Conservation (phyloP, 495 filamentous ascomycete genomes). For the Talaromyces adpressus region DNA sequence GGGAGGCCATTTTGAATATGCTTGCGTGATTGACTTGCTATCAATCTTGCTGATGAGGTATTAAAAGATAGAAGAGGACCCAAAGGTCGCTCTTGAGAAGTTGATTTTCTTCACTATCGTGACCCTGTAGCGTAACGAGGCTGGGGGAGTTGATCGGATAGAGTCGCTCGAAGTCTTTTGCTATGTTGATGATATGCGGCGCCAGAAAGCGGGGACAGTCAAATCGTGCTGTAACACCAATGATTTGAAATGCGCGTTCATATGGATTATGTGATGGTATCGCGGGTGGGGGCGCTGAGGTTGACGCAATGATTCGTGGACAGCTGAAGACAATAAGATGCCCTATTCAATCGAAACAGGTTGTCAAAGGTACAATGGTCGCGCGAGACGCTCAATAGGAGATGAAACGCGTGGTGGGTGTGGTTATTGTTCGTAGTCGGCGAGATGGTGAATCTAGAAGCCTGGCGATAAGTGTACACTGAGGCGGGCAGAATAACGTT, state of each 20-base stretch:
- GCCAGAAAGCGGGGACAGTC: neutral
- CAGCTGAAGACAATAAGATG: neutral
- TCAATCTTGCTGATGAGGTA: neutral
- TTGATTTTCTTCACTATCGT: neutral
- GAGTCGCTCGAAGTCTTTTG: neutral
- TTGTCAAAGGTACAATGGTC: neutral
- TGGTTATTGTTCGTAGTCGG: neutral
- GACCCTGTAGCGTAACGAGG: neutral
- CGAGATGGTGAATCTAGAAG: neutral
- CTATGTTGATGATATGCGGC: neutral
- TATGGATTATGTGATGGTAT: neutral
- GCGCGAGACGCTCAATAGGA: neutral
- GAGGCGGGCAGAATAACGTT: neutral
- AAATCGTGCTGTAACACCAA: neutral
- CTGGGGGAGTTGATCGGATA: neutral
- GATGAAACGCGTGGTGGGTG: neutral
- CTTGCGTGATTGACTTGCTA: neutral
- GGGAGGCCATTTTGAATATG: constrained; percentile 30
- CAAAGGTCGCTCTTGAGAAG: neutral
- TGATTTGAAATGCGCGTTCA: neutral
- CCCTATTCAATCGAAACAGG: neutral
- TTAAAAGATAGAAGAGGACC: constrained; percentile 4
- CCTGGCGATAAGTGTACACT: neutral
- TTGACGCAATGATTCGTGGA: neutral
- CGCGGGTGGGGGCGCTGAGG: neutral